These are phyloP conservation scores for Austroboletus novae-zelandiae DNA, from an alignment of 1,284 basidiomycete species.

Conservation along the genomic window DNA sequence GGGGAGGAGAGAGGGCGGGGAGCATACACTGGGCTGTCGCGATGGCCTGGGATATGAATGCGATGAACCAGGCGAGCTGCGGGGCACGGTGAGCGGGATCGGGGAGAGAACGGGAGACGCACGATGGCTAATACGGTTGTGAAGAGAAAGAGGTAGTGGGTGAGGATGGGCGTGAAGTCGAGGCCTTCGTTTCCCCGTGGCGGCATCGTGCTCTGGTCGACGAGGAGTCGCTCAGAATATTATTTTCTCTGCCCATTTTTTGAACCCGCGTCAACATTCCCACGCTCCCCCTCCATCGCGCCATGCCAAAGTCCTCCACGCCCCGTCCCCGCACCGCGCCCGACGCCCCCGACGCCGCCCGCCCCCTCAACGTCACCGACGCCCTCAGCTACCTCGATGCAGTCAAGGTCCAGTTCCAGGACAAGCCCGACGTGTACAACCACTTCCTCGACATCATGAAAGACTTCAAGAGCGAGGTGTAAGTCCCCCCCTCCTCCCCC, in stretches of 20 bases:
- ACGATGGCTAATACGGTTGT: conserved; percentile 82
- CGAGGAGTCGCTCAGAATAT: not conserved
- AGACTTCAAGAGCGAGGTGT: conserved; percentile 96
- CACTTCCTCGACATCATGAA: conserved; percentile 99
- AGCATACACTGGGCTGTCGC: conserved; percentile 62
- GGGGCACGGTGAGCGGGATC: conserved; percentile 6
- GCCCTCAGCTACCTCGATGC: conserved; percentile 97
- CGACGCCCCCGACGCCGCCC: conserved; percentile 26
- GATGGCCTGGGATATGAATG: conserved; percentile 82
- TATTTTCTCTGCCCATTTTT: conserved; percentile 5
- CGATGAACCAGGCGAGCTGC: conserved; percentile 87
- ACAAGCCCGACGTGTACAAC: conserved; percentile 96
- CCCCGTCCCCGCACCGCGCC: conserved; percentile 22
- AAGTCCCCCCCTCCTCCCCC: conserved; percentile 37
- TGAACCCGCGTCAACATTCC: conserved; percentile 6
- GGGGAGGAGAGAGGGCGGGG: not conserved
- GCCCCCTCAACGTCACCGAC: conserved; percentile 81
- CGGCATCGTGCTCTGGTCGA: conserved; percentile 36
- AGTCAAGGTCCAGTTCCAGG: conserved; percentile 91
- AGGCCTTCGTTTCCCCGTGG: conserved; percentile 58
- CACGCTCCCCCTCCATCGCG: conserved; percentile 9
- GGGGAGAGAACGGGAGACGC: conserved; percentile 28
- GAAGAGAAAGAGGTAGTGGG: conserved; percentile 87
- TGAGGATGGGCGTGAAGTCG: conserved; percentile 82
- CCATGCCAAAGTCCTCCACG: conserved; percentile 22